Conservation (phyloP, 352 stramenopile species). For the Blastocystis sp. region DNA sequence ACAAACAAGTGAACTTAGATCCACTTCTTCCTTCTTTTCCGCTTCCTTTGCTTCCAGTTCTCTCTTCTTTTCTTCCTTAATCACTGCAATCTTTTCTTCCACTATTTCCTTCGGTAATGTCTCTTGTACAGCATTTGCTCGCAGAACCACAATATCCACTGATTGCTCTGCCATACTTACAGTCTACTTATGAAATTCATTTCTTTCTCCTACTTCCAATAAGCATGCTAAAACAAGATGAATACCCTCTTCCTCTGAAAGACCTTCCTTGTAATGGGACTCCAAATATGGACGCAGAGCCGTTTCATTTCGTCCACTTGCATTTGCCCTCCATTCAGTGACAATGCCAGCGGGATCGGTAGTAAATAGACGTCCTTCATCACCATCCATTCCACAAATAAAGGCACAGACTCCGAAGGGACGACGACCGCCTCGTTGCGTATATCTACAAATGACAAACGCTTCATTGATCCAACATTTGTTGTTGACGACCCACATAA, state of each 20-base stretch:
- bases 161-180: conserved; percentile 49
- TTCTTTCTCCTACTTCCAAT: neutral
- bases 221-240: conserved; percentile 35
- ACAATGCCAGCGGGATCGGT: conserved; percentile 52
- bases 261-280: conserved; percentile 34
- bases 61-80: conserved; percentile 61
- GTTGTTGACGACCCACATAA: conserved; percentile 55
- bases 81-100: conserved; percentile 34
- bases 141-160: conserved; percentile 33
- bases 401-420: conserved; percentile 56
- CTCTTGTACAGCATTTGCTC: neutral
- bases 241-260: conserved; percentile 46
- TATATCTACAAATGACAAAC: conserved; percentile 48
- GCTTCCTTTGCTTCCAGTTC: conserved; percentile 42
- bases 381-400: conserved; percentile 53
- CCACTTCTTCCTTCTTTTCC: neutral
- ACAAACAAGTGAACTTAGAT: neutral
- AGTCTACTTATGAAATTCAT: conserved; percentile 43
- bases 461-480: neutral
- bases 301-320: conserved; percentile 23
- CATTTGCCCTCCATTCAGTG: conserved; percentile 54
- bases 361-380: conserved; percentile 36
- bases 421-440: conserved; percentile 58
- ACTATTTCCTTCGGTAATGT: conserved; percentile 25
- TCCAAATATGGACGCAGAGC: conserved; percentile 30